Percentiles rank a stretch among this genome's conserved stretches.
These are phyloP conservation scores for Aspergillus fructus DNA, from an alignment of 2,329 filamentous ascomycete genomes.

Conservation along the genomic window DNA sequence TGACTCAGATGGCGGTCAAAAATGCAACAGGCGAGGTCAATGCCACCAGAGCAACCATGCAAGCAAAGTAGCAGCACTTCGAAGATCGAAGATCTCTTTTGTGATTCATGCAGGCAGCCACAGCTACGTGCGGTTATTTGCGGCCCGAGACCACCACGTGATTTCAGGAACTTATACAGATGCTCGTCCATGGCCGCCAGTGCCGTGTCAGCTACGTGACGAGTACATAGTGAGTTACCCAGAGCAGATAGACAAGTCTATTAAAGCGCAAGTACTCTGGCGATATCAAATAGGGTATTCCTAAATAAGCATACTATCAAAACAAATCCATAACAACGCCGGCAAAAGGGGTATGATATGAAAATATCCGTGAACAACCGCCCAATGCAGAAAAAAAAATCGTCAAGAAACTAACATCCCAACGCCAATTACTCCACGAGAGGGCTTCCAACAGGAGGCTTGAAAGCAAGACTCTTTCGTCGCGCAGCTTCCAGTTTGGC, in stretches of 20 bases:
- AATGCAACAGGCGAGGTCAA: background rate
- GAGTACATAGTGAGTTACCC: no score
- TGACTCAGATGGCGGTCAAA: background rate
- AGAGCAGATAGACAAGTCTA: background rate
- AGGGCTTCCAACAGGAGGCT: slow-evolving; percentile 7
- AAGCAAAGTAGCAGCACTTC: background rate
- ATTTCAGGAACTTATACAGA: background rate
- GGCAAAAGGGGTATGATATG: slow-evolving; percentile 2
- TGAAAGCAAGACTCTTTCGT: slow-evolving; percentile 62
- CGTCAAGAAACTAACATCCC: background rate
- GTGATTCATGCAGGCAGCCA: background rate
- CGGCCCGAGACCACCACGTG: background rate
- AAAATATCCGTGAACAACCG: background rate
- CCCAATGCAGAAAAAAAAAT: background rate
- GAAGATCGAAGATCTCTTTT: background rate
- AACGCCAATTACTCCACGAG: slow-evolving; percentile 9
- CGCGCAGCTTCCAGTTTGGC: slow-evolving; percentile 67
- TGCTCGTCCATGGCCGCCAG: background rate
- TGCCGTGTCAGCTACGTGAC: no score
- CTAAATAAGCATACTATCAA: background rate
- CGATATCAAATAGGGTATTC: background rate
- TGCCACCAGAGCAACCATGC: background rate
- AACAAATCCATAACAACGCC: background rate
- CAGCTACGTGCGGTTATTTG: background rate
- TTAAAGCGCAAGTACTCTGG: background rate